phyloP scores from a whole-genome alignment of 352 stramenopile genomes.

The Globisporangium mamillatum region DNA sequence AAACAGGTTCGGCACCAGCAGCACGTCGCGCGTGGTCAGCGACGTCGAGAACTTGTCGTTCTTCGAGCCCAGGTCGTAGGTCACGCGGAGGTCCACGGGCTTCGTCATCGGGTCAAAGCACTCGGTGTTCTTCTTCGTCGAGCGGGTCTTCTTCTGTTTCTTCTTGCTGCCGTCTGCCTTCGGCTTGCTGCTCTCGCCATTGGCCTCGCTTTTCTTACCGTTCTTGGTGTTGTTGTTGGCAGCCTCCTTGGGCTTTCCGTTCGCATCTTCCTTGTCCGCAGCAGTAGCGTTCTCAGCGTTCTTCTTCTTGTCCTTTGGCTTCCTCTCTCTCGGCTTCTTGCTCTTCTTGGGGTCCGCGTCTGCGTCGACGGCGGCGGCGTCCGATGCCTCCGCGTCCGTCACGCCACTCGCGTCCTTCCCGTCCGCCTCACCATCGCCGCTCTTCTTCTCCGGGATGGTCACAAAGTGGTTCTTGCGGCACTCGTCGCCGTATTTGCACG shows the following conservation, averaged over 20 bases:
- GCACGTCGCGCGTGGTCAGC: constrained; percentile 57
- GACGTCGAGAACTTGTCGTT: constrained; percentile 56
- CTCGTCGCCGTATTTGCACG: constrained; percentile 52
- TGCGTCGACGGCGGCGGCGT: neutral
- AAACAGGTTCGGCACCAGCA: constrained; percentile 73
- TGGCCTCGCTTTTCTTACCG: constrained; percentile 22
- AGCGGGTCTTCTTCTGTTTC: constrained; percentile 29
- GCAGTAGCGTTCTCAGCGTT: neutral
- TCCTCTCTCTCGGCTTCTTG: constrained; percentile 20
- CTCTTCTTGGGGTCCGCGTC: constrained; percentile 19
- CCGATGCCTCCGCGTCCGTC: constrained; percentile 1
- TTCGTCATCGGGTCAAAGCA: constrained; percentile 66
- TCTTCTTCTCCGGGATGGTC: constrained; percentile 17
- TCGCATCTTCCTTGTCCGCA: constrained; percentile 6
- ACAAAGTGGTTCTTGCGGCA: constrained; percentile 62
- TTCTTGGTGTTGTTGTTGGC: constrained; percentile 22
- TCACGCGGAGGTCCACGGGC: constrained; percentile 69
- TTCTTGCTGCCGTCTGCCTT: constrained; percentile 37
- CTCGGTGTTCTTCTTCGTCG: constrained; percentile 78
- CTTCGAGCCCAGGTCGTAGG: constrained; percentile 56
- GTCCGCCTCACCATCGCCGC: neutral
- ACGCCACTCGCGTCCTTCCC: neutral
- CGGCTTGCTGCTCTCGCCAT: constrained; percentile 11
- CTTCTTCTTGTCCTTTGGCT: constrained; percentile 16
- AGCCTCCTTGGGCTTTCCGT: constrained; percentile 16